Base-by-base conservation (phyloP, 352 stramenopile species). In the Globisporangium cylindrosporum region DNA sequence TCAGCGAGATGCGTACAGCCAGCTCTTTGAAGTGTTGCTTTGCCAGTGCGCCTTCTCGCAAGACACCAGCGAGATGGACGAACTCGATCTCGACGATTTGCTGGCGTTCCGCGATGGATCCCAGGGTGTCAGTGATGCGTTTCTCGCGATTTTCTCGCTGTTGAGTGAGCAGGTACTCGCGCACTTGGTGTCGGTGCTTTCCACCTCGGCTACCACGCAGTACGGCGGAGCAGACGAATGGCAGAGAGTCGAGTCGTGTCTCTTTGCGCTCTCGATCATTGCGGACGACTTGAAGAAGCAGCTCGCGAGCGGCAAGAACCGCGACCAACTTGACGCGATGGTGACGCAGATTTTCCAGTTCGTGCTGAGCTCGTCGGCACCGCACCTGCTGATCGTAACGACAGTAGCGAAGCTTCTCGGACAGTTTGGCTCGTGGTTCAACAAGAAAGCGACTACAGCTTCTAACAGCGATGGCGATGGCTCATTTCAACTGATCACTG, bases 81-180 rank as follows among this genome's bases (percentile, higher is more conserved):
- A 91, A 63, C 72, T 92, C 20, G 81, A 90, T 55, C 64, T 80
- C 1, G 82, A 92, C 58, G 84, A 92, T 46, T 66, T 92, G 36
- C 62, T 75, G 20, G 71, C 78, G 49, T 92, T 86, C 58, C 79
- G 84, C 57, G 86, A 65, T 34, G 82, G 80, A 0, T 86, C 87
- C 7, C 81, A 90, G 60, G 81, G 81, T 34, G 80, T 91, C 8
- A 75, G 68, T 0, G 82, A 92, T 32, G 73, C 74, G 1, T 84
- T 89, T 51, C 68, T 90, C 41, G 76, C 76, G 1, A 73, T 89
- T 18, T 92, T 90, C 66, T 70, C 71, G 25, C 62, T 91, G 34
- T 64, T 89, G 14, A 88, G 79, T 64, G 75, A 85, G 15, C 62
- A 79, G 38, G 85, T 81, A 65, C 60, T 92, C 20, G 53, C 24